These are phyloP conservation scores for Pseudocercospora fuligena DNA, from an alignment of 2,329 filamentous ascomycete species.

Conservation along the genomic window DNA sequence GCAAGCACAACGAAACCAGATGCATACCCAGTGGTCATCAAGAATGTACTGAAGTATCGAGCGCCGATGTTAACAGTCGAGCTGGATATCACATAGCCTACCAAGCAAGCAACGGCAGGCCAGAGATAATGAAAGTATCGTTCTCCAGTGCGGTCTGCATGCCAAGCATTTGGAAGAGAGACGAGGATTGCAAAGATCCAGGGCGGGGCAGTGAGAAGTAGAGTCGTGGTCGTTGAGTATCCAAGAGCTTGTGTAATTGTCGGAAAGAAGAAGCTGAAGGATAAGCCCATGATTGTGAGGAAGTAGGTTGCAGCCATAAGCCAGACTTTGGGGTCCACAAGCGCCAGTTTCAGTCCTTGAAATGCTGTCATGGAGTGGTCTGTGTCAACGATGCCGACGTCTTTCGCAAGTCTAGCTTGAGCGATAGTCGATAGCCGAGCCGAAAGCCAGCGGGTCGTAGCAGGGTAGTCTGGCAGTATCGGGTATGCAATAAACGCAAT, in stretches of 20 bases:
- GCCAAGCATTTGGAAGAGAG: slow-evolving; percentile 42
- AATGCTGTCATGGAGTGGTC: slow-evolving; percentile 10
- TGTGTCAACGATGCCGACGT: slow-evolving; percentile 11
- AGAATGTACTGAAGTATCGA: slow-evolving; percentile 26
- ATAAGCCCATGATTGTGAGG: slow-evolving; percentile 24
- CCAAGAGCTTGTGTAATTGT: slow-evolving; percentile 45
- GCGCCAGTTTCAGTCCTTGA: slow-evolving; percentile 23
- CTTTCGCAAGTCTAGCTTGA: slow-evolving; percentile 17
- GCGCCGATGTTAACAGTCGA: slow-evolving; percentile 27
- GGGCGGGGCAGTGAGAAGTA: slow-evolving; percentile 41
- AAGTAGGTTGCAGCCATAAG: slow-evolving; percentile 22
- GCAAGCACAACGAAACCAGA: slow-evolving; percentile 54
- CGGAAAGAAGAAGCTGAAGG: slow-evolving; percentile 39
- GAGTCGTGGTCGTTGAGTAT: slow-evolving; percentile 43
- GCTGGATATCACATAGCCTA: slow-evolving; percentile 44
- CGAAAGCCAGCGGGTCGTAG: slow-evolving; percentile 44
- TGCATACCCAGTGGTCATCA: slow-evolving; percentile 23
- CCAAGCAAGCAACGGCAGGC: slow-evolving; percentile 57
- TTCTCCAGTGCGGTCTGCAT: slow-evolving; percentile 44
- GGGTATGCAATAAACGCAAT: slow-evolving; percentile 19
- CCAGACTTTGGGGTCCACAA: slow-evolving; percentile 28
- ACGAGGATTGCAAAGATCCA: slow-evolving; percentile 41
- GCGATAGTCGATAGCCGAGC: slow-evolving; percentile 36
- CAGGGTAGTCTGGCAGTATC: slow-evolving; percentile 39
- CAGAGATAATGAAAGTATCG: slow-evolving; percentile 55